A percentile compares a stretch with the other conserved stretches of the same genome.
phyloP scores from a whole-genome alignment of 2,329 filamentous ascomycete genomes.

The Macrophomina tecta region DNA sequence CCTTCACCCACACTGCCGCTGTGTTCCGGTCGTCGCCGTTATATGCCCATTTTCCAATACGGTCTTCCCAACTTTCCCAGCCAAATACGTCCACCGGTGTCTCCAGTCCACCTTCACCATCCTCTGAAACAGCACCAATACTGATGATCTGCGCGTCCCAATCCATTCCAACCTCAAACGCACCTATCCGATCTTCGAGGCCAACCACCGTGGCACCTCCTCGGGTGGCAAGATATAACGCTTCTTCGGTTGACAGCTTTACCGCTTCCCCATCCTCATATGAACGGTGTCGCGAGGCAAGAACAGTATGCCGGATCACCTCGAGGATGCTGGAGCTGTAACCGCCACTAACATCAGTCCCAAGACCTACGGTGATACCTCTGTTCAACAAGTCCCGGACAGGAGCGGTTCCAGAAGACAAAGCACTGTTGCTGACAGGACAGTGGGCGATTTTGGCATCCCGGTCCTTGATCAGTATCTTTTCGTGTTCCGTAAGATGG shows the following conservation, averaged over 20 bases:
- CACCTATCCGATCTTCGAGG: constrained; percentile 73
- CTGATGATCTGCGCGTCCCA: constrained; percentile 89
- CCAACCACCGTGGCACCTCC: constrained; percentile 85
- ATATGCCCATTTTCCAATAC: constrained; percentile 92
- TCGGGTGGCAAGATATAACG: constrained; percentile 82
- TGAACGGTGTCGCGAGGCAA: constrained; percentile 76
- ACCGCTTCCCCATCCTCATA: constrained; percentile 56
- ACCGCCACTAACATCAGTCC: constrained; percentile 89
- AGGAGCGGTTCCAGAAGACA: constrained; percentile 79
- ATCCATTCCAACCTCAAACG: constrained; percentile 83
- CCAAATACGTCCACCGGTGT: constrained; percentile 88
- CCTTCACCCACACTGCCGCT: constrained; percentile 85
- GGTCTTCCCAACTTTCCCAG: constrained; percentile 86
- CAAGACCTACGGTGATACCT: constrained; percentile 81
- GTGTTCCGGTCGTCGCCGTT: constrained; percentile 93
- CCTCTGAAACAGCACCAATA: constrained; percentile 55
- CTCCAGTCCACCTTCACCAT: constrained; percentile 38
- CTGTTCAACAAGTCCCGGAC: constrained; percentile 76
- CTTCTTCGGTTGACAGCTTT: constrained; percentile 85
- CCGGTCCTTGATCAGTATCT: constrained; percentile 64
- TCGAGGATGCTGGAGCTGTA: constrained; percentile 83
- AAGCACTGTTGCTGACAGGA: constrained; percentile 81
- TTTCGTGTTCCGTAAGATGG: constrained; percentile 73
- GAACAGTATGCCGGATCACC: constrained; percentile 78
- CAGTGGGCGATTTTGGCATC: constrained; percentile 80